Evolutionary conservation across 306 rosid species (phyloP).

Genomic region (Medicago lupulina): DNA sequence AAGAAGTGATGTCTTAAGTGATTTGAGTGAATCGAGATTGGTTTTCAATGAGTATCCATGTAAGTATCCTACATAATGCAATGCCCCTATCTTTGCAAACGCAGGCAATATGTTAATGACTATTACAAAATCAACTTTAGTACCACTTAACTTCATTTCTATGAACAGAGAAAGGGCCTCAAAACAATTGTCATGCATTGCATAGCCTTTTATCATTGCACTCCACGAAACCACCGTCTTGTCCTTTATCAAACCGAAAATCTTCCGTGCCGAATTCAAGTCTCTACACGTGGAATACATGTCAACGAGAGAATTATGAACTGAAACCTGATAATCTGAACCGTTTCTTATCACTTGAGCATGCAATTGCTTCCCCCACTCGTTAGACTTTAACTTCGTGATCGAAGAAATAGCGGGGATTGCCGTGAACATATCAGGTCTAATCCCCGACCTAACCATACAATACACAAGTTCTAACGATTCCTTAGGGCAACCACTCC

Average conservation of each 20-base stretch:
- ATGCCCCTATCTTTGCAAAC: conserved; percentile 71
- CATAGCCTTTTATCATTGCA: conserved; percentile 74
- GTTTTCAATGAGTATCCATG: conserved; percentile 68
- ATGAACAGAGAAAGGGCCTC: conserved; percentile 64
- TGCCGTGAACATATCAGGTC: conserved; percentile 75
- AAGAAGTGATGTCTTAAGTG: conserved; percentile 67
- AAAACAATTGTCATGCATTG: conserved; percentile 49
- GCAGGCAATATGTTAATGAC: conserved; percentile 71
- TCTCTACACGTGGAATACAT: conserved; percentile 62
- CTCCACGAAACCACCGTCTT: conserved; percentile 81
- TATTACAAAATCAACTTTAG: conserved; percentile 58
- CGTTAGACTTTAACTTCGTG: conserved; percentile 45
- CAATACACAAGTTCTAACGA: conserved; percentile 56
- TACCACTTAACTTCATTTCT: conserved; percentile 63
- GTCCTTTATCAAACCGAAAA: conserved; percentile 48
- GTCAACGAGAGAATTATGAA: conserved; percentile 73
- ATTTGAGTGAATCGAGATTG: conserved; percentile 59
- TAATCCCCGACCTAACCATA: conserved; percentile 65
- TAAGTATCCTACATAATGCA: conserved; percentile 72
- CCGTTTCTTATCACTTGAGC: conserved; percentile 72
- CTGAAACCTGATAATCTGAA: conserved; percentile 63
- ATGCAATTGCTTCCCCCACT: conserved; percentile 74
- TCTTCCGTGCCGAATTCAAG: conserved; percentile 50
- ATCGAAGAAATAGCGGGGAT: conserved; percentile 73
- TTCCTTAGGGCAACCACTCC: conserved; percentile 46